Conservation (phyloP, 2,329 filamentous ascomycete species). For the Aspergillus clavatus region DNA sequence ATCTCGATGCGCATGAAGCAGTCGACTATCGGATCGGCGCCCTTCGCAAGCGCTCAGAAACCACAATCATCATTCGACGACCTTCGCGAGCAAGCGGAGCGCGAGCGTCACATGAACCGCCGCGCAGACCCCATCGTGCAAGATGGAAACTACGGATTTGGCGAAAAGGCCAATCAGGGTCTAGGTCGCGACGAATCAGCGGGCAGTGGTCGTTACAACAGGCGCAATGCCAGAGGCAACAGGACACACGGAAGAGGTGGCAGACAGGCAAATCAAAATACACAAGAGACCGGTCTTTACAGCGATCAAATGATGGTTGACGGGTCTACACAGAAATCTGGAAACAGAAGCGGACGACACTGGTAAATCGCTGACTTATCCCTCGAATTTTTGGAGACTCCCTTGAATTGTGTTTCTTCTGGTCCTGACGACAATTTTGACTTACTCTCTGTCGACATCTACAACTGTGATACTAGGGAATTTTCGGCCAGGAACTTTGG, state of each 20-base stretch:
- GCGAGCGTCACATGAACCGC: conserved; percentile 33
- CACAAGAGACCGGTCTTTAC: conserved; percentile 27
- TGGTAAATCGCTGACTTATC: conserved; percentile 8
- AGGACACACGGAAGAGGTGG: conserved; percentile 9
- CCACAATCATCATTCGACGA: conserved; percentile 27
- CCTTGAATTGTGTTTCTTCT: too few relatives aligned
- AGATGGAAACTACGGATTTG: conserved; percentile 39
- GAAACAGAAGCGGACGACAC: conserved; percentile 16
- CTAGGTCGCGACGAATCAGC: conserved; percentile 1
- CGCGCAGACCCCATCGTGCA: conserved; percentile 32
- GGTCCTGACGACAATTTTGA: too few relatives aligned
- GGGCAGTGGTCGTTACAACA: conserved; percentile 12
- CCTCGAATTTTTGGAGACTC: background rate
- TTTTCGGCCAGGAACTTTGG: background rate
- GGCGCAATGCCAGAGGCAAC: conserved; percentile 11
- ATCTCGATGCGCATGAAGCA: conserved; percentile 54
- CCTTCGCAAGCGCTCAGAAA: conserved; percentile 11
- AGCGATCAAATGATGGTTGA: conserved; percentile 41
- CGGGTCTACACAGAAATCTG: conserved; percentile 24
- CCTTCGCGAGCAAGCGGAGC: conserved; percentile 39
- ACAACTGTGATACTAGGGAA: background rate
- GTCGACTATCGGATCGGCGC: conserved; percentile 8
- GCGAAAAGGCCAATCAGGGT: conserved; percentile 16
- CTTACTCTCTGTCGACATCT: too few relatives aligned
- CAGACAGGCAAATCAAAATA: conserved; percentile 8